phyloP scores from a whole-genome alignment of 768 basidiomycete species.

The Lactarius quietus region DNA sequence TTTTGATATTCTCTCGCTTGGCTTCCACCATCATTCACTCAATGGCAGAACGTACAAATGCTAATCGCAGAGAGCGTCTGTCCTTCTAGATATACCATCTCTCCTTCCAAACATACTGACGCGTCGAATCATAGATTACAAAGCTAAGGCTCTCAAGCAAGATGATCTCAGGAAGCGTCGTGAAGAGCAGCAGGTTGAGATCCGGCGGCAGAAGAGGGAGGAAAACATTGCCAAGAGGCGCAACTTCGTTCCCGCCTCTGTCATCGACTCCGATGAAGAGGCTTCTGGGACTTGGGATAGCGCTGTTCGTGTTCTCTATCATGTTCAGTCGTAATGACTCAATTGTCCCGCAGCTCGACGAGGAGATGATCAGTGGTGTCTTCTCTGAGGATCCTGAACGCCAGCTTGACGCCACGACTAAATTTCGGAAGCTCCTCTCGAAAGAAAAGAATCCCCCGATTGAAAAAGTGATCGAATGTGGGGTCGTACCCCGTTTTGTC shows the following conservation, averaged over 20 bases:
- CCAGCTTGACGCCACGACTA: constrained; percentile 96
- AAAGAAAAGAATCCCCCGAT: constrained; percentile 99
- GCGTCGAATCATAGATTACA: constrained; percentile 61
- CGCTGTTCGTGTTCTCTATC: constrained; percentile 50
- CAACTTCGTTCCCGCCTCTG: constrained; percentile 77
- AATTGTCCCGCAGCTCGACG: constrained; percentile 54
- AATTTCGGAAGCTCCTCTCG: constrained; percentile 96
- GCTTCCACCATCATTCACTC: constrained; percentile 11
- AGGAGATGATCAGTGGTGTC: constrained; percentile 91
- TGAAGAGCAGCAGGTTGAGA: constrained; percentile 99
- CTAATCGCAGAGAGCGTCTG: constrained; percentile 27
- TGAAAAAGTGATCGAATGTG: constrained; percentile 96
- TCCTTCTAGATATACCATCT: background rate
- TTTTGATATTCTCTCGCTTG: constrained; percentile 10
- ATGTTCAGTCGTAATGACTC: constrained; percentile 10
- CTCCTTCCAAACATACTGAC: constrained; percentile 34
- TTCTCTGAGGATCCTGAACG: constrained; percentile 89
- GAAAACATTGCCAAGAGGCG: constrained; percentile 98
- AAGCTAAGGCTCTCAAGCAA: constrained; percentile 85
- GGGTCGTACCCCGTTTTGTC: constrained; percentile 95
- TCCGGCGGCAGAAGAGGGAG: constrained; percentile 96
- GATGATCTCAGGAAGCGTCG: constrained; percentile 95
- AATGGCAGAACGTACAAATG: constrained; percentile 23
- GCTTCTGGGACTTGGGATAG: constrained; percentile 69
- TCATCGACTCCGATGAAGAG: constrained; percentile 91